Evolutionary conservation across 192 early-diverging fungal genomes (phyloP), one percentile per base, ranked within the genome.

Genomic region (Rhizoclosmatium globosum): DNA sequence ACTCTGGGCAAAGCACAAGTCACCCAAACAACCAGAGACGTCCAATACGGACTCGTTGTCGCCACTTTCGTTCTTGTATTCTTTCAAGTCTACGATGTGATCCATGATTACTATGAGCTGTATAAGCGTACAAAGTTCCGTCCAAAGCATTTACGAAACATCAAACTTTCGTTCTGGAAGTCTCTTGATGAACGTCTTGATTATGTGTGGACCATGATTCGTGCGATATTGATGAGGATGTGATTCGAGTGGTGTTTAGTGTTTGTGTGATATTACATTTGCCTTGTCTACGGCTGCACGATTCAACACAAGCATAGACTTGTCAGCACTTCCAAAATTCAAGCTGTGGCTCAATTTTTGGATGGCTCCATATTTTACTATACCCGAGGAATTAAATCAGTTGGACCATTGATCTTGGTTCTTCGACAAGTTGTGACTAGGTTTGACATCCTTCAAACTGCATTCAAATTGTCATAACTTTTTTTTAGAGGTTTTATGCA

Each of bases 381-480:
- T 39, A 31, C 58, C 13, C 21, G 72, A 13, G 72, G 72, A 42
- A 42, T 74, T 21, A 59, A 45, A 61, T 61, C 15, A 17, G 13
- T 74, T 39, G 72, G 72, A 15, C 72, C 72, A 1, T 45, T 74
- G 6, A 59, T 74, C 45, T 44, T 74, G 42, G 72, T 74, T 3
- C 15, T 74, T 0, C 7, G 42, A 15, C 56, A 74, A 21, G 38
- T 74, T 2, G 45, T 74, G 19, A 31, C n/a, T 13, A 71, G 56
- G 70, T 71, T 31, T 17, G 48, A 47, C 15, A 4, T 68, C 21
- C 7, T 64, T 64, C 1, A 38, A 6, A 42, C 43, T 68, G 7
- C 43, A 42, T 44, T 39, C 11, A 11, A 41, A 0, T 41, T 45
- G 6, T 46, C 15, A 13, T 62, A 3, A 61, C 7, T 62, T 74